Evolutionary conservation across 768 basidiomycete genomes (phyloP).

Genomic region (Mycena galopus): DNA sequence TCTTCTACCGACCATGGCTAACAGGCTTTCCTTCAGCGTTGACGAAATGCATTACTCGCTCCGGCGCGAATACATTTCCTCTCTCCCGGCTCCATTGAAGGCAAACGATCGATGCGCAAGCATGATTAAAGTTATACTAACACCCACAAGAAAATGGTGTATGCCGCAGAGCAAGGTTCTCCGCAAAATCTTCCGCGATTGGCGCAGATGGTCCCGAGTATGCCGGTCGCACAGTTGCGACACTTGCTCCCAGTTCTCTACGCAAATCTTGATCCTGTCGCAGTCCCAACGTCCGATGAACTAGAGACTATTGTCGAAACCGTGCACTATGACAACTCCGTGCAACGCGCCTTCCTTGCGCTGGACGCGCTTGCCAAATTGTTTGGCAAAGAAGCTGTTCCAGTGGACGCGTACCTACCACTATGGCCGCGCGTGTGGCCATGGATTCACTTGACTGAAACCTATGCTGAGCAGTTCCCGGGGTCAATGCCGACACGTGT

Average conservation of each 20-base stretch:
- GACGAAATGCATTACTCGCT: neutral
- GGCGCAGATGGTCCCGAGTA: neutral
- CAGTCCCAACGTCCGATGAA: no score
- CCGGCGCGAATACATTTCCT: conserved; percentile 1
- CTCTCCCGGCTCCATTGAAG: neutral
- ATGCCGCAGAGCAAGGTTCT: neutral
- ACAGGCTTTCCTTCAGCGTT: neutral
- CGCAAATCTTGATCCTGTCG: neutral
- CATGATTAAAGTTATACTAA: neutral
- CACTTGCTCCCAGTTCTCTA: neutral
- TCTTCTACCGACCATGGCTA: neutral
- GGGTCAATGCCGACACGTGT: neutral
- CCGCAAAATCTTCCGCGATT: neutral
- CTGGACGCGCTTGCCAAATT: neutral
- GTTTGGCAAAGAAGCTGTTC: neutral
- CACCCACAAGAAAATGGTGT: neutral
- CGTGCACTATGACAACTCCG: neutral
- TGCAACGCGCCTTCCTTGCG: neutral
- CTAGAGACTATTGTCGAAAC: neutral
- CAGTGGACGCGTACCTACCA: neutral
- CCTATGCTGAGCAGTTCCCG: neutral
- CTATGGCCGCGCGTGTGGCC: neutral
- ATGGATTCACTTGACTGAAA: neutral
- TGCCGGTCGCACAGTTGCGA: neutral
- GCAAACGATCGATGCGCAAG: neutral